These are phyloP conservation scores for Nitzschia palea DNA, from an alignment of 108 stramenopile genomes.

Conservation along the genomic window DNA sequence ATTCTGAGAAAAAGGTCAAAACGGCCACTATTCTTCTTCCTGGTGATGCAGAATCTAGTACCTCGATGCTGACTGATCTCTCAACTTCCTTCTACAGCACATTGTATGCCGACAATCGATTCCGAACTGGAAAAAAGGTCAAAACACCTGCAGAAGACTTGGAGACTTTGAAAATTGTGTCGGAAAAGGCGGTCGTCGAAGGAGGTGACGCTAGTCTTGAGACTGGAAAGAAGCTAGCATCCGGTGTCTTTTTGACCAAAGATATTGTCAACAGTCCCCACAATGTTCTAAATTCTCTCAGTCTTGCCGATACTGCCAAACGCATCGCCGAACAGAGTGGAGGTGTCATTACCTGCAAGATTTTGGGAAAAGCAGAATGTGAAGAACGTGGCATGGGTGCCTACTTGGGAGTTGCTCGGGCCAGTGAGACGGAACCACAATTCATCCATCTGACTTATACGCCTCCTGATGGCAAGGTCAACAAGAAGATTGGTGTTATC, in stretches of 20 bases:
- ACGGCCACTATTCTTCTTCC: conserved; percentile 60
- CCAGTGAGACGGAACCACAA: conserved; percentile 88
- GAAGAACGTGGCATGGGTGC: conserved; percentile 92
- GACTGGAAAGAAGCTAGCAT: conserved; percentile 59
- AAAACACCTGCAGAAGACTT: conserved; percentile 68
- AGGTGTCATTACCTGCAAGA: conserved; percentile 71
- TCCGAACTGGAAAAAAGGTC: conserved; percentile 70
- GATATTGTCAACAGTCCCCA: conserved; percentile 98
- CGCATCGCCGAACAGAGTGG: conserved; percentile 74
- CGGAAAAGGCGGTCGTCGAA: conserved; percentile 29
- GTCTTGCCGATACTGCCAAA: conserved; percentile 85
- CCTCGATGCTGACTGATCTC: conserved; percentile 39
- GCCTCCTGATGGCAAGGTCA: conserved; percentile 49
- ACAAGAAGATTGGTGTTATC: conserved; percentile 89
- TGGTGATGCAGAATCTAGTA: conserved; percentile 20
- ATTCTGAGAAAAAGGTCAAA: conserved; percentile 68
- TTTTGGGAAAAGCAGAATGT: conserved; percentile 86
- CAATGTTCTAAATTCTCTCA: conserved; percentile 87
- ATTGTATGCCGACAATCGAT: conserved; percentile 84
- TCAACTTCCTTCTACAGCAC: conserved; percentile 57
- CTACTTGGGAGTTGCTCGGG: conserved; percentile 92
- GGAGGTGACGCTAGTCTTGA: conserved; percentile 43
- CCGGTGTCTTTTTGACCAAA: conserved; percentile 66
- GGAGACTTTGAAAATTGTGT: conserved; percentile 51
- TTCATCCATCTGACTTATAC: conserved; percentile 97